Percentiles rank a stretch among this genome's conserved stretches.
These are phyloP conservation scores for Sindora glabra DNA, from an alignment of 306 rosid species.

Conservation along the genomic window DNA sequence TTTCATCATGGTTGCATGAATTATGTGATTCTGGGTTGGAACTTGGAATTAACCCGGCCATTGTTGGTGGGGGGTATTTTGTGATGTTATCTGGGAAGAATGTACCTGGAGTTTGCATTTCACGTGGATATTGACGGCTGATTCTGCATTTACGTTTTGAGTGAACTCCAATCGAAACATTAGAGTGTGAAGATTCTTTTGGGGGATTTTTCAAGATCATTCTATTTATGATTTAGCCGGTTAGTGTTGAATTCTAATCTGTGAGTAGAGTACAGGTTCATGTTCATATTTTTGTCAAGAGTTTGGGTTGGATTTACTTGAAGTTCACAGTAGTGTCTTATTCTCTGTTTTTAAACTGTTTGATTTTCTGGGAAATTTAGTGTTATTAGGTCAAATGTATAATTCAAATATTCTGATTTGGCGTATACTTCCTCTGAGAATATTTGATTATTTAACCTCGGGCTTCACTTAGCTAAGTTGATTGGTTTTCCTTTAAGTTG, in stretches of 20 bases:
- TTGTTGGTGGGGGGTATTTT: background rate
- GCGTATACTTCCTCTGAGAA: background rate
- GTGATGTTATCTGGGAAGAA: background rate
- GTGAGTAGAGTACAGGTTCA: background rate
- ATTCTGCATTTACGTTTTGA: background rate
- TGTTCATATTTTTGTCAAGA: background rate
- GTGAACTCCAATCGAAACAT: background rate
- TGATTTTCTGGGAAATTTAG: background rate
- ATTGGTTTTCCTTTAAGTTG: slow-evolving; percentile 2
- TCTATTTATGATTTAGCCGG: background rate
- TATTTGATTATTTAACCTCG: background rate
- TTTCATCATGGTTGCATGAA: background rate
- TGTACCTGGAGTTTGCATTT: background rate
- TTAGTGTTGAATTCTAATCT: background rate
- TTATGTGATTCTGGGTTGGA: background rate
- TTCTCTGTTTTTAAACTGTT: background rate
- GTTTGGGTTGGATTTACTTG: background rate
- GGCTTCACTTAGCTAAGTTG: background rate
- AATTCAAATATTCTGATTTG: background rate
- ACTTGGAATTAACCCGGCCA: background rate
- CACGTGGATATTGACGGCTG: background rate
- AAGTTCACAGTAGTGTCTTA: background rate
- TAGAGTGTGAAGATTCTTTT: background rate
- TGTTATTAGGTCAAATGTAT: background rate
- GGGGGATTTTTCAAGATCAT: background rate